Conservation (phyloP, 2,329 filamentous ascomycete genomes). For the Nigrospora oryzae region DNA sequence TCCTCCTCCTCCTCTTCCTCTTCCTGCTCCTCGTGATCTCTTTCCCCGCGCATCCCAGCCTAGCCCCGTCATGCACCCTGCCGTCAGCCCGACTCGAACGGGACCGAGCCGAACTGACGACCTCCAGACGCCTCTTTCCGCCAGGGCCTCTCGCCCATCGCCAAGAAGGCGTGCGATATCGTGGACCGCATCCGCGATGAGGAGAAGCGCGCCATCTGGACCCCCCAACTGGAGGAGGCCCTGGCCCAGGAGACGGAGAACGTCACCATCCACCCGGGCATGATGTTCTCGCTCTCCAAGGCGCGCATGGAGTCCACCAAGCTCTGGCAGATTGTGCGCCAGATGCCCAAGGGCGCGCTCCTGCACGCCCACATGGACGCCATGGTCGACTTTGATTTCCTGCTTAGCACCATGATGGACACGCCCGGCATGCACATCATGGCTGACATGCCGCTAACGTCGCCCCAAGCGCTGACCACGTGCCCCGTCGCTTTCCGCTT, state of each 20-base stretch:
- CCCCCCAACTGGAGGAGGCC: conserved; percentile 60
- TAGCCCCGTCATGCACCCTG: neutral
- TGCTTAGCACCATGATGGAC: conserved; percentile 63
- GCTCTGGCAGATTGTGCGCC: conserved; percentile 75
- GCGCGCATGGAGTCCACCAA: conserved; percentile 77
- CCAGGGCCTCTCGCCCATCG: conserved; percentile 69
- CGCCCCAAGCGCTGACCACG: conserved; percentile 40
- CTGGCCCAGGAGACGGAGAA: conserved; percentile 51
- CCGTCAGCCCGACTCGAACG: conserved; percentile 18
- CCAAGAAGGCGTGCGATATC: conserved; percentile 68
- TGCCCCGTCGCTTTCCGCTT: conserved; percentile 56
- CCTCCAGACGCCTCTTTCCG: conserved; percentile 59
- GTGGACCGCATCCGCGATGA: conserved; percentile 70
- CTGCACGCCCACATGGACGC: conserved; percentile 86
- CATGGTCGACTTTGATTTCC: conserved; percentile 80
- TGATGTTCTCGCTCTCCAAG: conserved; percentile 88
- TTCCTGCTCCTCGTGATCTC: too few relatives aligned
- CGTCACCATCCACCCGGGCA: conserved; percentile 69
- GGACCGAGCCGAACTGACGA: conserved; percentile 8
- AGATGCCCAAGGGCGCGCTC: conserved; percentile 82
- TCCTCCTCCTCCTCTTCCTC: too few relatives aligned
- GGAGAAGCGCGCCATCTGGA: conserved; percentile 73
- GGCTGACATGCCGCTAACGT: conserved; percentile 46
- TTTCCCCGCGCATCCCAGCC: neutral
- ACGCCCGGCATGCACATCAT: conserved; percentile 70